phyloP scores from a whole-genome alignment of 192 early-diverging fungal genomes.

The Coemansia sp. region DNA sequence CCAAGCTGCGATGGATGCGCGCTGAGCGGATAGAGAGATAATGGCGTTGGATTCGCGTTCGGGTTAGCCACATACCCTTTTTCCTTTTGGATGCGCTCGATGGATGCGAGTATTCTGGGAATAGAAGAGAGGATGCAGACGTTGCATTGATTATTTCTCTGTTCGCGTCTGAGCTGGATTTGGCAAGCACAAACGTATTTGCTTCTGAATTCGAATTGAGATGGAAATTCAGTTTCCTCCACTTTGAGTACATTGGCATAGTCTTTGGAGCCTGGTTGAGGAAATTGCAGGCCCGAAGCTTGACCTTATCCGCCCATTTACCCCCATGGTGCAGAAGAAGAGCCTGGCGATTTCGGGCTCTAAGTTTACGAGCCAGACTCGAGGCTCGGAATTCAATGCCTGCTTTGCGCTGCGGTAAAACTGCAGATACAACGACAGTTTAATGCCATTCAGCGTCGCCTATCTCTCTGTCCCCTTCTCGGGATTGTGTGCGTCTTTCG shows the following conservation, averaged over 20 bases:
- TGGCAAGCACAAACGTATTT: not conserved
- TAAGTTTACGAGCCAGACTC: not conserved
- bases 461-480: not conserved
- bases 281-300: not conserved
- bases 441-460: not conserved
- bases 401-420: not conserved
- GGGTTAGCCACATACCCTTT: not conserved
- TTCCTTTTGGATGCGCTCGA: not conserved
- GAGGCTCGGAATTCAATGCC: not conserved
- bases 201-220: not conserved
- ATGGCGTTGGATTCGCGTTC: not conserved
- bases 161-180: not conserved
- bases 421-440: not conserved
- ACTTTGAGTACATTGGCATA: not conserved
- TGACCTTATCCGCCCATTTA: not conserved
- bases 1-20: slow-evolving; percentile 11
- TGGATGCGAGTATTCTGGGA: not conserved
- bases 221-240: not conserved
- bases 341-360: not conserved
- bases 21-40: not conserved
- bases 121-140: not conserved
- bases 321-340: not conserved
- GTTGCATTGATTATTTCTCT: not conserved
- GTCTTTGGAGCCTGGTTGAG: not conserved
- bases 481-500: not conserved